Percentiles rank a stretch among this genome's conserved stretches.
phyloP scores from a whole-genome alignment of 2,329 filamentous ascomycete genomes.

The Fusarium subtropicale region DNA sequence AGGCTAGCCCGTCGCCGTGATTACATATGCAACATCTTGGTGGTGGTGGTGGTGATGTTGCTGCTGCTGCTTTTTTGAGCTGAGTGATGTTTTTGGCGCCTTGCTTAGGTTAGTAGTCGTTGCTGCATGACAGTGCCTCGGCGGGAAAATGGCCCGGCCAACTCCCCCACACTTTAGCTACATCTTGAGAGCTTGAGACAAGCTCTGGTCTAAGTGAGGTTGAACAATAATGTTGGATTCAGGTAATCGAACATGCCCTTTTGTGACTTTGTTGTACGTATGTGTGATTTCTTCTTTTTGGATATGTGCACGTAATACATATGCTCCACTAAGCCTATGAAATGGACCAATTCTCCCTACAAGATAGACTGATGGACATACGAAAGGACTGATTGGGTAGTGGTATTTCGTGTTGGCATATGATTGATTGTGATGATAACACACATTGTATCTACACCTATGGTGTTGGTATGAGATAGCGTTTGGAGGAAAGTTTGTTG shows the following conservation, averaged over 20 bases:
- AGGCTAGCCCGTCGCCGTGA: conserved; percentile 6
- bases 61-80: conserved; percentile 28
- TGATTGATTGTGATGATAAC: neutral
- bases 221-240: neutral
- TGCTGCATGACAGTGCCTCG: conserved; percentile 34
- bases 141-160: conserved; percentile 42
- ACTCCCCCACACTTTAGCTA: conserved; percentile 27
- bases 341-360: neutral
- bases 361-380: neutral
- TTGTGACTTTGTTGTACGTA: neutral
- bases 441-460: neutral
- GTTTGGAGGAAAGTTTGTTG: neutral
- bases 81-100: conserved; percentile 38
- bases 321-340: neutral
- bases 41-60: conserved; percentile 12
- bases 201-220: neutral
- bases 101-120: conserved; percentile 19
- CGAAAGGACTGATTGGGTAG: neutral
- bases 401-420: neutral
- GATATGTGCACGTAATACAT: neutral
- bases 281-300: neutral
- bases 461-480: neutral
- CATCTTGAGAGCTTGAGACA: neutral
- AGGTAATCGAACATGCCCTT: neutral
- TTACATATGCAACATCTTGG: conserved; percentile 26